Evolutionary conservation across 371 early-diverging fungal genomes (phyloP), one percentile per base, ranked within the genome.

Genomic region (Apophysomyces ossiformis): DNA sequence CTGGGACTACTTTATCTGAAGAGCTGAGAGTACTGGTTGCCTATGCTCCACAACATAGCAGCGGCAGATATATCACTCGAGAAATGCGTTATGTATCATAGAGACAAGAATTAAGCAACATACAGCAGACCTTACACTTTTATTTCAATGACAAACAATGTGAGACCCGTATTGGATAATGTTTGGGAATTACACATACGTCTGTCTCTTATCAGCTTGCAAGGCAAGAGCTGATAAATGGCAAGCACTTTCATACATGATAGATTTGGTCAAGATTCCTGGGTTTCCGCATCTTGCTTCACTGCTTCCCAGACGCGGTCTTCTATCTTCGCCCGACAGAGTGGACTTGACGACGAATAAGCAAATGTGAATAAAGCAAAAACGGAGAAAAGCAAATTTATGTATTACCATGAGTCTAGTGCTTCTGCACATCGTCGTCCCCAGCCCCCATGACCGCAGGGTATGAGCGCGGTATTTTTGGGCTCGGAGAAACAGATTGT

Each of bases 401-500:
- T 8, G 4, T n/a, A 59, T 69, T 80, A 78, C 83, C 81, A 83
- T 56, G 66, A 68, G 4, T 64, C 65, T 11, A 83, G 54, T 7
- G 66, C 68, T 54, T 72, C 69, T 9, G 83, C 78, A 59, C 83
- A 83, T 0, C 66, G 68, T 39, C 63, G 63, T 32, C 83, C 78
- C 37, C 78, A 69, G 15, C 77, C 83, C 32, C 69, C 75, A 66
- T 83, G 83, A 18, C 69, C 68, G 59, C 83, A 83, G 16, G 83
- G 83, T 60, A 76, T 59, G 1, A 83, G 67, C 12, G 72, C 59
- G 3, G 74, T 69, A 64, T 78, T 65, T 18, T 77, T 73, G 1
- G 83, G 83, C 39, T 83, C 79, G 7, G 77, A 72, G 65, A 75
- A 79, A 50, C 80, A 83, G 16, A 82, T 68, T 4, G 77, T 78